Evolutionary conservation across 441 rosid species (phyloP).

Genomic region (Kokia cookei): DNA sequence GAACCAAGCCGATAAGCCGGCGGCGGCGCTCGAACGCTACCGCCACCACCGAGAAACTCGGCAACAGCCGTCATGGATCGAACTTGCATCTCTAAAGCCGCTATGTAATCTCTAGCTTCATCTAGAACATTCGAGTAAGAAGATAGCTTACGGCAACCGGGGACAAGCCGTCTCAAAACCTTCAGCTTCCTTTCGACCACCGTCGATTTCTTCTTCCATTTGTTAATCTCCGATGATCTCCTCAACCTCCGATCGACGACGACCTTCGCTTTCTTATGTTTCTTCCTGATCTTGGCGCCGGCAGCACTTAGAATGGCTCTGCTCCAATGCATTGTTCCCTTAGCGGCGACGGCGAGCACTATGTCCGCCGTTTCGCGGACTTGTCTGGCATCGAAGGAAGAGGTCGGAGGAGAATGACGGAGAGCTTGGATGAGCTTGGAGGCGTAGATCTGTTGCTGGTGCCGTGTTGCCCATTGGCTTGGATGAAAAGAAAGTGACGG

Average conservation of each 20-base stretch:
- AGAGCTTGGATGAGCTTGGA: constrained; percentile 49
- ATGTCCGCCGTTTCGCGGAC: constrained; percentile 46
- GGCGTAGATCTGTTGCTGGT: constrained; percentile 53
- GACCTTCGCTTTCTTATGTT: constrained; percentile 28
- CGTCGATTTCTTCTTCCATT: constrained; percentile 21
- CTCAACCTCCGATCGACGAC: constrained; percentile 11
- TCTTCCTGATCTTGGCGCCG: constrained; percentile 17
- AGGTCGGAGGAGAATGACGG: constrained; percentile 26
- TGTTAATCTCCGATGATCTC: neutral
- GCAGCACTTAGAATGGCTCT: constrained; percentile 38
- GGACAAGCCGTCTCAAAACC: constrained; percentile 42
- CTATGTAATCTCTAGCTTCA: constrained; percentile 57
- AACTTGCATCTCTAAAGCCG: constrained; percentile 63
- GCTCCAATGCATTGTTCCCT: constrained; percentile 46
- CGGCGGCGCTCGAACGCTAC: neutral
- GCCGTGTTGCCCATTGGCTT: constrained; percentile 37
- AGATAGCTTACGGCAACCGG: constrained; percentile 58
- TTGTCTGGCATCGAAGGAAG: constrained; percentile 7
- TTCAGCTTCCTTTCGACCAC: constrained; percentile 36
- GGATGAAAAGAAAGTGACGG: neutral
- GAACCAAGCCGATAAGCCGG: constrained; percentile 13
- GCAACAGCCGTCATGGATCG: constrained; percentile 46
- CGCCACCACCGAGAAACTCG: constrained; percentile 20
- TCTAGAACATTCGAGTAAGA: constrained; percentile 46
- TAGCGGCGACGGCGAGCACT: constrained; percentile 46